phyloP scores from a whole-genome alignment of 257 asterid species.

The Capsicum rhomboideum region DNA sequence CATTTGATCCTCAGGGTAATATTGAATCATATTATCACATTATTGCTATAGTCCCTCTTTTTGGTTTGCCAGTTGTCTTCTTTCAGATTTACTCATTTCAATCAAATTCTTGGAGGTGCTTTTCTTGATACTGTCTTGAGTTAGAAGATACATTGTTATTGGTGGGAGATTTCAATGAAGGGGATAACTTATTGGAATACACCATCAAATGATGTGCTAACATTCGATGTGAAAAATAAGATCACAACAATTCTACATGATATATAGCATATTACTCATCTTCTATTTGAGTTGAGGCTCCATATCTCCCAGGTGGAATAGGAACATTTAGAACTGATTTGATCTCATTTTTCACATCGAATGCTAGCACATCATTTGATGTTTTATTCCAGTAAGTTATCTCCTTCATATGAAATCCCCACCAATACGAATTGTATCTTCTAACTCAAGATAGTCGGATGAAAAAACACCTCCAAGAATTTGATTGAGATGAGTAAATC shows the following conservation, averaged over 20 bases:
- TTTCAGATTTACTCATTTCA: conserved; percentile 25
- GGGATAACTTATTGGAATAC: no score
- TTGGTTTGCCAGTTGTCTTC: neutral
- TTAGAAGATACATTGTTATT: neutral
- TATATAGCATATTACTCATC: no score
- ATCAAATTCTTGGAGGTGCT: conserved; percentile 13
- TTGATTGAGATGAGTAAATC: conserved; percentile 18
- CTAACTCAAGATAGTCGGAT: conserved; percentile 1
- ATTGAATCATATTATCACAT: no score
- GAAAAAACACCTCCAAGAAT: conserved; percentile 15
- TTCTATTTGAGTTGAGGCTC: no score
- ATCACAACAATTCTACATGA: no score
- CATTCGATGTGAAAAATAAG: no score
- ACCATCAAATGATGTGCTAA: no score
- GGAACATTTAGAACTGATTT: conserved; percentile 7
- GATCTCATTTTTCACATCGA: conserved; percentile 8
- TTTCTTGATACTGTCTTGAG: neutral
- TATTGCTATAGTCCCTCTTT: conserved; percentile 9
- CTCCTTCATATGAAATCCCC: conserved; percentile 28
- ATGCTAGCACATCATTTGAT: conserved; percentile 20
- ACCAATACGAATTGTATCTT: neutral
- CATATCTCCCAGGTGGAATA: no score
- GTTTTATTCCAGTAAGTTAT: conserved; percentile 30
- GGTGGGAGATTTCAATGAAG: no score
- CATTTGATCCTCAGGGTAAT: no score